Conservation (phyloP, 2,329 filamentous ascomycete species). For the Gnomoniopsis sp. region DNA sequence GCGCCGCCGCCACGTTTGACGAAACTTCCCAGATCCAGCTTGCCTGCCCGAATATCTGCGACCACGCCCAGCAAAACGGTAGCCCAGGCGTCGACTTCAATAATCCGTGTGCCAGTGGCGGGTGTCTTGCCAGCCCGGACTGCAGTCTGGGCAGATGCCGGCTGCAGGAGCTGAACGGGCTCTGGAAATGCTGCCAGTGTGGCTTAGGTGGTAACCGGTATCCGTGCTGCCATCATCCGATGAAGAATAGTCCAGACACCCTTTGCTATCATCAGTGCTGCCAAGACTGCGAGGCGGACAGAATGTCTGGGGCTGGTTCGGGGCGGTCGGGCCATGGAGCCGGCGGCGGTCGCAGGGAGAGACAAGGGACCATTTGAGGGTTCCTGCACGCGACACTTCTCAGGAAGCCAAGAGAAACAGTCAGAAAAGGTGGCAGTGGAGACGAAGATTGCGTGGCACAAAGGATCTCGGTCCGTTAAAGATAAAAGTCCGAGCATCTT, state of each 20-base stretch:
- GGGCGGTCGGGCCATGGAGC: slow-evolving; percentile 3
- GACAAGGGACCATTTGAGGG: background rate
- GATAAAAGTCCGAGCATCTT: too few relatives aligned
- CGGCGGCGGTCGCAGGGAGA: background rate
- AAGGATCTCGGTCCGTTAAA: background rate
- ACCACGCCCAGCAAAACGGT: slow-evolving; percentile 28
- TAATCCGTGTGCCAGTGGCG: slow-evolving; percentile 42
- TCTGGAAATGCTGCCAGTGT: slow-evolving; percentile 51
- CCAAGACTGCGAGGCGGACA: slow-evolving; percentile 36
- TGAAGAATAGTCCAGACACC: slow-evolving; percentile 44
- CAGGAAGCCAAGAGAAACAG: slow-evolving; percentile 4
- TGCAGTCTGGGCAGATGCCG: slow-evolving; percentile 48
- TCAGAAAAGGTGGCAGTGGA: background rate
- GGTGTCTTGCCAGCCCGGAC: slow-evolving; percentile 41
- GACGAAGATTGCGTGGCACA: background rate
- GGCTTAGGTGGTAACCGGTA: slow-evolving; percentile 42
- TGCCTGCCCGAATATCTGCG: slow-evolving; percentile 28
- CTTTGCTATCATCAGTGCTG: slow-evolving; percentile 53
- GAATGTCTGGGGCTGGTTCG: background rate
- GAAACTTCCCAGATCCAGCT: slow-evolving; percentile 23
- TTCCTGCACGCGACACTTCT: background rate
- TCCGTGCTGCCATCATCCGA: slow-evolving; percentile 42
- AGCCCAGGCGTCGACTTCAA: slow-evolving; percentile 29
- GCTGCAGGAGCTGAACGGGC: slow-evolving; percentile 43
- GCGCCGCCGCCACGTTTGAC: slow-evolving; percentile 32